phyloP scores from a whole-genome alignment of 805 yeast genomes.

The Phaffomyces thermotolerans region DNA sequence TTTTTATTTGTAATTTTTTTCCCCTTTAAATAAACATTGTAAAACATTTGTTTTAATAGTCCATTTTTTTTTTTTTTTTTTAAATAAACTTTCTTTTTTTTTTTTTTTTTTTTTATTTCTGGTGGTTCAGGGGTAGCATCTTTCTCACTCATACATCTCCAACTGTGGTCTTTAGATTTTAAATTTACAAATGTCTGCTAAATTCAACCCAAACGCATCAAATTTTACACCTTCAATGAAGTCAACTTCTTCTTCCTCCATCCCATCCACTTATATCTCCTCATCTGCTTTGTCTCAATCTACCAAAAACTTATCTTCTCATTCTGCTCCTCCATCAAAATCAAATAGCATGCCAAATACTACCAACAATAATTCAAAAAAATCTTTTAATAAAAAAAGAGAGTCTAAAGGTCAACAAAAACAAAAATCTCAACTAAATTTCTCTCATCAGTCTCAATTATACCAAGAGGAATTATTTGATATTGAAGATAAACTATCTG shows the following conservation, averaged over 20 bases:
- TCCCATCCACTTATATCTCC: neutral
- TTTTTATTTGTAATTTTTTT: no score
- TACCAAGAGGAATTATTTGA: conserved; percentile 22
- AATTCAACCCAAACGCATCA: conserved; percentile 16
- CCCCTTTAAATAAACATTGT: no score
- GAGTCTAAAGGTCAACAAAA: conserved; percentile 4
- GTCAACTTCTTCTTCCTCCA: neutral
- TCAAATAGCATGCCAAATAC: neutral
- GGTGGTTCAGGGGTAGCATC: neutral
- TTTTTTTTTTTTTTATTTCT: neutral
- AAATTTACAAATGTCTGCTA: conserved; percentile 11
- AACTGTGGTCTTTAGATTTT: no score
- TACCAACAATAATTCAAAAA: neutral
- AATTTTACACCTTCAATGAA: conserved; percentile 14
- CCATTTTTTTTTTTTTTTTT: no score
- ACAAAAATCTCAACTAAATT: conserved; percentile 2
- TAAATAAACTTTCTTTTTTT: no score
- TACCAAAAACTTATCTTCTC: conserved; percentile 14
- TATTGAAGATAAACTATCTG: conserved; percentile 29
- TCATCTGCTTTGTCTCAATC: no score
- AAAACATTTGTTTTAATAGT: no score
- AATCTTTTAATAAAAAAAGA: conserved; percentile 5
- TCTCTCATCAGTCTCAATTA: neutral
- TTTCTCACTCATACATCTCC: no score
- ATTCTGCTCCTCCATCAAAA: conserved; percentile 14